A percentile compares a stretch with the other conserved stretches of the same genome.
phyloP scores from a whole-genome alignment of 2,329 filamentous ascomycete species.

The Emmonsia crescens region DNA sequence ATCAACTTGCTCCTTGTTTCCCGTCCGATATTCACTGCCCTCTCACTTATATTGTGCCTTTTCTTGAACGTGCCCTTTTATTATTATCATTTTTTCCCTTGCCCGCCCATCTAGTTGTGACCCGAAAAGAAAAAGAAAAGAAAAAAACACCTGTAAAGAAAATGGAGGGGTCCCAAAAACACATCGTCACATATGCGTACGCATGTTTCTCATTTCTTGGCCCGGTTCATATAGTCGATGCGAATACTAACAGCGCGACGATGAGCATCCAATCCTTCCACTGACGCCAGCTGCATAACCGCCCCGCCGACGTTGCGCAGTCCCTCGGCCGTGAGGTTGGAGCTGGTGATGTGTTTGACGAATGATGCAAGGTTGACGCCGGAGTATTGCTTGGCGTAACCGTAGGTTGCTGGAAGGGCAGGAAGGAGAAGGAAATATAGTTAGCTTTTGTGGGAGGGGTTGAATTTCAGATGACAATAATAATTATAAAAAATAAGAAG shows the following conservation, averaged over 20 bases:
- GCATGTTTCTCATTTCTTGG: neutral
- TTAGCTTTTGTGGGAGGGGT: conserved; percentile 14
- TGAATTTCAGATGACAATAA: no score
- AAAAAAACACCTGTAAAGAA: neutral
- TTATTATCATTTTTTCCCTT: neutral
- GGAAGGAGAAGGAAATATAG: neutral
- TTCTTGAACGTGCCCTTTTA: neutral
- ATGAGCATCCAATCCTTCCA: conserved; percentile 92
- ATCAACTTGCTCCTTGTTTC: neutral
- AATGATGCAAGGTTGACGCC: conserved; percentile 94
- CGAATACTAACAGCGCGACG: conserved; percentile 60
- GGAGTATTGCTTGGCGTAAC: conserved; percentile 96
- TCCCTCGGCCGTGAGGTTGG: conserved; percentile 76
- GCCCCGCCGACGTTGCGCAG: conserved; percentile 74
- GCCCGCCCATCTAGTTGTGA: neutral
- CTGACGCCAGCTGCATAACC: conserved; percentile 89
- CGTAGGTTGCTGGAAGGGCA: conserved; percentile 65
- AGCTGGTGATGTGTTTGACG: conserved; percentile 95
- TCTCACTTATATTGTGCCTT: neutral
- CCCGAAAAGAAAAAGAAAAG: neutral
- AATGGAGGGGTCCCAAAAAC: neutral
- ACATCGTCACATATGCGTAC: neutral
- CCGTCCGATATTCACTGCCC: neutral
- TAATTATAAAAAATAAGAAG: neutral
- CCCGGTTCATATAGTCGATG: conserved; percentile 10